A percentile compares a stretch with the other conserved stretches of the same genome.
Evolutionary conservation across 495 filamentous ascomycete genomes (phyloP).

Genomic region (Letharia columbiana): DNA sequence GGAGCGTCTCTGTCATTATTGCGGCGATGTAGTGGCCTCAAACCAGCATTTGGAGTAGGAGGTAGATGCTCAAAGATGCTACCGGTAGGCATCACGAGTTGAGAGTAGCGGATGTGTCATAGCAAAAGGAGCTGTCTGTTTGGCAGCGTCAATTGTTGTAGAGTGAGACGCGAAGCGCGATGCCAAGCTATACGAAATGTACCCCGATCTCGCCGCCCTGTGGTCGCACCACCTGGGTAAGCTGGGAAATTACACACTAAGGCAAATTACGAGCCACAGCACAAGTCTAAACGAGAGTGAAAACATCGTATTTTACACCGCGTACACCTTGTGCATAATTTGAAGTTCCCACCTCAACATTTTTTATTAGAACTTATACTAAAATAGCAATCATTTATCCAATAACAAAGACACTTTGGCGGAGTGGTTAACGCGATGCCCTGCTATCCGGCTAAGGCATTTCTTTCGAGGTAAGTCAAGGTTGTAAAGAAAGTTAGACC

Average conservation of each 20-base stretch:
- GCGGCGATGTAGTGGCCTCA: not conserved
- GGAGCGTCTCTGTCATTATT: constrained; percentile 74
- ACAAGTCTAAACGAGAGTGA: too few relatives aligned
- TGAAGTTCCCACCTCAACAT: too few relatives aligned
- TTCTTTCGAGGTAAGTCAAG: not conserved
- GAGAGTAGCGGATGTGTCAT: not conserved
- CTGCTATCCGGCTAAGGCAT: constrained; percentile 15
- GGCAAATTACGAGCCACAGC: too few relatives aligned
- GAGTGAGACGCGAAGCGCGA: not conserved
- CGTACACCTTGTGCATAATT: too few relatives aligned
- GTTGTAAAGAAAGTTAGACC: too few relatives aligned
- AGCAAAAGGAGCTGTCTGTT: not conserved
- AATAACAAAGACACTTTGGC: constrained; percentile 19
- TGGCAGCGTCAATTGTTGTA: not conserved
- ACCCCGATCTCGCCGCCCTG: too few relatives aligned
- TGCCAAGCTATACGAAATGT: not conserved
- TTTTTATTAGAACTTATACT: too few relatives aligned
- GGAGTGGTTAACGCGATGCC: constrained; percentile 25
- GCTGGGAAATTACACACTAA: too few relatives aligned
- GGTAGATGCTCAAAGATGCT: not conserved
- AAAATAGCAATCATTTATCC: too few relatives aligned
- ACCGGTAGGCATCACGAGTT: not conserved
- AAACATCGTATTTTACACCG: too few relatives aligned
- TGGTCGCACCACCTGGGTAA: too few relatives aligned
- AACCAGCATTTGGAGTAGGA: not conserved